Evolutionary conservation across 2,329 filamentous ascomycete genomes (phyloP).

Genomic region (Mycosphaerelloides madeirae): DNA sequence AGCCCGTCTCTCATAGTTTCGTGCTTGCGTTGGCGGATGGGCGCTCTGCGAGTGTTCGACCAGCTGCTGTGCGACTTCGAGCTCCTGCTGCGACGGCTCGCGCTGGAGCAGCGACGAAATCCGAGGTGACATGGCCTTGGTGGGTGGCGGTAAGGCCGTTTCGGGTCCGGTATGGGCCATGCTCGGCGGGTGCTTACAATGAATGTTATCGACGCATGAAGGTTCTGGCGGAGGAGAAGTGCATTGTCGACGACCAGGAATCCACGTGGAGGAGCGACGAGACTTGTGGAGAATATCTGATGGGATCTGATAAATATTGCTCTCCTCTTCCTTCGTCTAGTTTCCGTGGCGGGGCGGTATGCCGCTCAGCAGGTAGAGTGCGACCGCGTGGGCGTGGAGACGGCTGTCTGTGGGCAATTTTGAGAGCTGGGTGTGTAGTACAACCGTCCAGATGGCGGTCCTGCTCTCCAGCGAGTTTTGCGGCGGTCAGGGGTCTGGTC

Average conservation of each 20-base stretch:
- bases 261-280: neutral
- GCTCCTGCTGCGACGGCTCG: conserved; percentile 45
- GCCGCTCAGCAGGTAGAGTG: neutral
- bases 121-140: conserved; percentile 15
- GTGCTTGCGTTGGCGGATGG: conserved; percentile 16
- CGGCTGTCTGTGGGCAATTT: no score
- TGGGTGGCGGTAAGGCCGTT: conserved; percentile 4
- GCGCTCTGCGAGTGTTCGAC: conserved; percentile 42
- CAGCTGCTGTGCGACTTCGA: conserved; percentile 47
- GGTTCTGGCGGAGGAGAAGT: neutral
- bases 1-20: neutral
- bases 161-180: conserved; percentile 14
- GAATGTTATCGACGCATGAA: conserved; percentile 11
- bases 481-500: neutral
- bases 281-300: conserved; percentile 17
- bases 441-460: no score
- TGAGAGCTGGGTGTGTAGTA: no score
- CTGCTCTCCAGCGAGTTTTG: neutral
- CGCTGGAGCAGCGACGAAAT: conserved; percentile 18
- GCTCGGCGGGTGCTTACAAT: neutral
- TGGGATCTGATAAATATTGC: conserved; percentile 12
- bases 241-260: conserved; percentile 3
- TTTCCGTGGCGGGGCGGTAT: neutral
- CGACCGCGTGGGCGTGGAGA: neutral
- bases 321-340: no score